phyloP scores from a whole-genome alignment of 164 flowering plant species.

The Annona squamosa region DNA sequence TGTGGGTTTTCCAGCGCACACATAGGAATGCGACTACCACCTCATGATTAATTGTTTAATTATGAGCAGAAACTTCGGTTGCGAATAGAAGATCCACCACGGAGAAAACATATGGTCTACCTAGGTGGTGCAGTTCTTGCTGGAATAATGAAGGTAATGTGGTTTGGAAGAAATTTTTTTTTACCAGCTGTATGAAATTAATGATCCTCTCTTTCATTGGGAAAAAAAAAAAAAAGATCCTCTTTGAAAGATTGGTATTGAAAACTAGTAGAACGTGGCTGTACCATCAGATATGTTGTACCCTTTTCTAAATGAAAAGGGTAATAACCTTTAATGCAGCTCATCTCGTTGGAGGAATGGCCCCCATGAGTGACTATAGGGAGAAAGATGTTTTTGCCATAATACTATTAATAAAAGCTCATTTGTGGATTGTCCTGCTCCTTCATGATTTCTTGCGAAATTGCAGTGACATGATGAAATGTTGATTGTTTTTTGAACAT shows the following conservation, averaged over 20 bases:
- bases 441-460: no score
- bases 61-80: constrained; percentile 61
- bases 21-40: not conserved
- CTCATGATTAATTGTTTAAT: not conserved
- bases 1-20: not conserved
- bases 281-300: not conserved
- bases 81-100: constrained; percentile 91
- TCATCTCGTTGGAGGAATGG: not conserved
- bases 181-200: not conserved
- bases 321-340: not conserved
- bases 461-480: no score
- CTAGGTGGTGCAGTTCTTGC: constrained; percentile 99
- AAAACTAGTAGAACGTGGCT: not conserved
- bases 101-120: constrained; percentile 98
- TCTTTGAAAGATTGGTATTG: no score
- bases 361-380: not conserved
- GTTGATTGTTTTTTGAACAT: not conserved
- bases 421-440: no score
- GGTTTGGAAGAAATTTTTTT: not conserved
- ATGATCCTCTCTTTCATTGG: not conserved
- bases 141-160: constrained; percentile 82
- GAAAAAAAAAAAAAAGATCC: not conserved
- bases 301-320: not conserved
- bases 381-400: no score
- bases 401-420: no score